Conservation (phyloP, 1,284 basidiomycete species). For the Papiliotrema flavescens region DNA sequence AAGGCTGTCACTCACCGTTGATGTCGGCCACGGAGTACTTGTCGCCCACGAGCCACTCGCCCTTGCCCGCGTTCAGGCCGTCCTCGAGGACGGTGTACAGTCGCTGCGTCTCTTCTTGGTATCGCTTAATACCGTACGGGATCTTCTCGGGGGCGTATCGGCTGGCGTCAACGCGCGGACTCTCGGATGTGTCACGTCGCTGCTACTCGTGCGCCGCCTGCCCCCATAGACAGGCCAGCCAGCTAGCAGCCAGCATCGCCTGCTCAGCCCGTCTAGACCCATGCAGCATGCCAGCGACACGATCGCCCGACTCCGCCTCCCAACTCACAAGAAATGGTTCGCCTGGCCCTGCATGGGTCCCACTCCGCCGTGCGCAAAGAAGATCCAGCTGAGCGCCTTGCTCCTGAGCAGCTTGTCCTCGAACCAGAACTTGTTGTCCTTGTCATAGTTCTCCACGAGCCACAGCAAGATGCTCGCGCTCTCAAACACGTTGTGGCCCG, state of each 20-base stretch:
- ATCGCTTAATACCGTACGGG: constrained; percentile 57
- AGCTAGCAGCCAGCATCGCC: too few relatives aligned
- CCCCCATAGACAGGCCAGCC: too few relatives aligned
- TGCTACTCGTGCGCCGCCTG: too few relatives aligned
- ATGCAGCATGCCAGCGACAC: not conserved
- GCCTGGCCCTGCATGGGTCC: constrained; percentile 52
- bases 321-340: constrained; percentile 48
- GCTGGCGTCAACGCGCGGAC: constrained; percentile 8
- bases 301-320: not conserved
- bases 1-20: constrained; percentile 50
- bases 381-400: constrained; percentile 72
- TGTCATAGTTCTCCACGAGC: constrained; percentile 58
- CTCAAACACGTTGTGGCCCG: constrained; percentile 64
- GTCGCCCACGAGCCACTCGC: constrained; percentile 62
- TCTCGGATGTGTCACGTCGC: too few relatives aligned
- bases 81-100: constrained; percentile 72
- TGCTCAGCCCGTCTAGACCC: too few relatives aligned
- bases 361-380: constrained; percentile 57
- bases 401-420: constrained; percentile 52
- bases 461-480: constrained; percentile 65
- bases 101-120: constrained; percentile 70
- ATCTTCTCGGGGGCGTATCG: constrained; percentile 49
- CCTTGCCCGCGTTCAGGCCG: constrained; percentile 54
- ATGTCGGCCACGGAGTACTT: constrained; percentile 60
- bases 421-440: constrained; percentile 58